These are phyloP conservation scores for Ophiostoma sp. DNA, from an alignment of 2,329 filamentous ascomycete species.

Conservation along the genomic window DNA sequence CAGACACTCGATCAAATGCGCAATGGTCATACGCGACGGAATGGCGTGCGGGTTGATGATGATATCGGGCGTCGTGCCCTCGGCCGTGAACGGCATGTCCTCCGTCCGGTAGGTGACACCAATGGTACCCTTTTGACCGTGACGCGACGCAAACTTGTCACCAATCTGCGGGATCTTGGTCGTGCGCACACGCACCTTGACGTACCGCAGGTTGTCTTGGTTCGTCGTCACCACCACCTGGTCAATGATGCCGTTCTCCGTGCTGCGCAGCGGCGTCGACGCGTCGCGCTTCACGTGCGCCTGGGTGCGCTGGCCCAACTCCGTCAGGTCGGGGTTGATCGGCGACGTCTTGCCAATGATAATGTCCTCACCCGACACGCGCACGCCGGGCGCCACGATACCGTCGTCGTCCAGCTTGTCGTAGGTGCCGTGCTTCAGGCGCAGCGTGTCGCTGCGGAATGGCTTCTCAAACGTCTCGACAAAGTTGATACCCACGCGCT, in stretches of 20 bases:
- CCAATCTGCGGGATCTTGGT: constrained; percentile 98
- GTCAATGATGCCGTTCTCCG: constrained; percentile 94
- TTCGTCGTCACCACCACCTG: constrained; percentile 92
- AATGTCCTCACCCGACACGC: constrained; percentile 95
- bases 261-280: constrained; percentile 88
- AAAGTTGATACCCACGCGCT: constrained; percentile 87
- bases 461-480: constrained; percentile 96
- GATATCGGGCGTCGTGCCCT: constrained; percentile 88
- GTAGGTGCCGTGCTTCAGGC: constrained; percentile 90
- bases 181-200: constrained; percentile 94
- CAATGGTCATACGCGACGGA: constrained; percentile 99
- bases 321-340: constrained; percentile 85
- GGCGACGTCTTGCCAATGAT: constrained; percentile 99
- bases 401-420: constrained; percentile 97
- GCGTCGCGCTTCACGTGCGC: constrained; percentile 91
- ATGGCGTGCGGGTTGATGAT: constrained; percentile 99
- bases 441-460: constrained; percentile 77
- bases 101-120: constrained; percentile 97
- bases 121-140: constrained; percentile 98
- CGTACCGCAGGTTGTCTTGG: constrained; percentile 87
- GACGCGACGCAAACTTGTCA: constrained; percentile 97
- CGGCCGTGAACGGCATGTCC: constrained; percentile 95
- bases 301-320: constrained; percentile 86
- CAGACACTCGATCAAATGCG: constrained; percentile 98
- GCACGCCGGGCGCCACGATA: constrained; percentile 86